Evolutionary conservation across 257 asterid species (phyloP).

Genomic region (Solanum etuberosum): DNA sequence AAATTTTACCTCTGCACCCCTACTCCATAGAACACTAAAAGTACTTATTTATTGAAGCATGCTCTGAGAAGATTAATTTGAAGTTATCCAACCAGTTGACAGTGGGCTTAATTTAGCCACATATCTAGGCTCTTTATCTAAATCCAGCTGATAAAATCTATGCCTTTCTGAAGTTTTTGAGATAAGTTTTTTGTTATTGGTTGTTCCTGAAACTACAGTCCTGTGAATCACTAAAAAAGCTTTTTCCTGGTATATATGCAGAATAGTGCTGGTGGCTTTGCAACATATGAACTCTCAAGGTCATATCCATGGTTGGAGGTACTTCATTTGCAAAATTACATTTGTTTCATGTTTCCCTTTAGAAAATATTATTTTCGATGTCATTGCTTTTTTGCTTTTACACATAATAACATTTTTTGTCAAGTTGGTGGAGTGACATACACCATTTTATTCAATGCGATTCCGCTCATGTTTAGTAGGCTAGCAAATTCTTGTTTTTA

Average conservation of each 20-base stretch:
- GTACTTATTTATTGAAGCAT: neutral
- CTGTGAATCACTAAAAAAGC: slow-evolving; percentile 10
- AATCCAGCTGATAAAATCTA: neutral
- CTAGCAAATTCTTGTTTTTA: neutral
- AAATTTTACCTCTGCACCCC: neutral
- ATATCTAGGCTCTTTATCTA: neutral
- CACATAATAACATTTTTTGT: neutral
- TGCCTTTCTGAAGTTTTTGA: neutral
- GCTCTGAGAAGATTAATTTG: neutral
- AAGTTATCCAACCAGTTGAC: neutral
- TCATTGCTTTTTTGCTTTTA: neutral
- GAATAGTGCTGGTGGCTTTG: slow-evolving; percentile 83
- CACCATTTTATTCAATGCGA: neutral
- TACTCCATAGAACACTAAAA: neutral
- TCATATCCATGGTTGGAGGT: slow-evolving; percentile 99
- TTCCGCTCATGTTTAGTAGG: neutral
- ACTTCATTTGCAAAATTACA: slow-evolving; percentile 1
- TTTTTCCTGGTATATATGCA: slow-evolving; percentile 34
- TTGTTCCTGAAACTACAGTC: neutral
- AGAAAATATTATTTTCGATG: neutral
- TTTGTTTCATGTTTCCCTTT: neutral
- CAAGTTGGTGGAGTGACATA: neutral
- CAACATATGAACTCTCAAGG: slow-evolving; percentile 96
- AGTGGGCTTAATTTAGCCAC: slow-evolving; percentile 1
- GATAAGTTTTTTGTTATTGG: neutral